These are phyloP conservation scores for Tubosaeta brunneosetosa DNA, from an alignment of 768 basidiomycete genomes.

Conservation along the genomic window DNA sequence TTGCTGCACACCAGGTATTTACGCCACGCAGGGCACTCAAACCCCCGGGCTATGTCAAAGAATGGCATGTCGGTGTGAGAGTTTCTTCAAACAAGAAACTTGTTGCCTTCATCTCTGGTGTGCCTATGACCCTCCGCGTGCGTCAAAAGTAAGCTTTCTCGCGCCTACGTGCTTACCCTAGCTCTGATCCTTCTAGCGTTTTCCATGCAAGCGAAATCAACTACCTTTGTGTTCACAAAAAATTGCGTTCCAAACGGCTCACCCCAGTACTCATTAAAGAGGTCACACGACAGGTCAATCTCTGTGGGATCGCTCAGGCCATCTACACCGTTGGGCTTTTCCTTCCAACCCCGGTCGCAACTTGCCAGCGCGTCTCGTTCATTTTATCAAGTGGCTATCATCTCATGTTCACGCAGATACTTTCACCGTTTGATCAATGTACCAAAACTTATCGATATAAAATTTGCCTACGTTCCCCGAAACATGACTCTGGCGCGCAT, in stretches of 20 bases:
- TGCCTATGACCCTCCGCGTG: constrained; percentile 83
- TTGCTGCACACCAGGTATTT: background rate
- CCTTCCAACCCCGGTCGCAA: constrained; percentile 88
- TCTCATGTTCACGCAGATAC: constrained; percentile 50
- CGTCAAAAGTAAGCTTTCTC: constrained; percentile 62
- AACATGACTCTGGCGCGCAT: constrained; percentile 89
- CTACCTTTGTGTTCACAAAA: constrained; percentile 97
- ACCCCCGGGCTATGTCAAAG: constrained; percentile 87
- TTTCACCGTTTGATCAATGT: constrained; percentile 90
- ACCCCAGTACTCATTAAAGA: constrained; percentile 97
- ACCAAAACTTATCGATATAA: constrained; percentile 84
- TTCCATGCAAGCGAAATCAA: constrained; percentile 88
- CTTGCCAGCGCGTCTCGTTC: constrained; percentile 57
- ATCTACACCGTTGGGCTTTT: constrained; percentile 95
- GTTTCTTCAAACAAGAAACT: constrained; percentile 88
- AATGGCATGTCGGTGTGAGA: constrained; percentile 96
- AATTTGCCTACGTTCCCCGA: constrained; percentile 84
- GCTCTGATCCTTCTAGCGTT: constrained; percentile 38
- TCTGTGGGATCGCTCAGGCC: constrained; percentile 91
- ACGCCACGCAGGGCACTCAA: constrained; percentile 71
- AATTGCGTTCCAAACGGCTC: constrained; percentile 89
- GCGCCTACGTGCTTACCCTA: background rate
- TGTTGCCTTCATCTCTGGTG: constrained; percentile 93
- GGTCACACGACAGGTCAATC: constrained; percentile 87
- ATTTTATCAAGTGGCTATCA: background rate